These are phyloP conservation scores for Chaetomium tenue DNA, from an alignment of 495 filamentous ascomycete species.

Conservation along the genomic window DNA sequence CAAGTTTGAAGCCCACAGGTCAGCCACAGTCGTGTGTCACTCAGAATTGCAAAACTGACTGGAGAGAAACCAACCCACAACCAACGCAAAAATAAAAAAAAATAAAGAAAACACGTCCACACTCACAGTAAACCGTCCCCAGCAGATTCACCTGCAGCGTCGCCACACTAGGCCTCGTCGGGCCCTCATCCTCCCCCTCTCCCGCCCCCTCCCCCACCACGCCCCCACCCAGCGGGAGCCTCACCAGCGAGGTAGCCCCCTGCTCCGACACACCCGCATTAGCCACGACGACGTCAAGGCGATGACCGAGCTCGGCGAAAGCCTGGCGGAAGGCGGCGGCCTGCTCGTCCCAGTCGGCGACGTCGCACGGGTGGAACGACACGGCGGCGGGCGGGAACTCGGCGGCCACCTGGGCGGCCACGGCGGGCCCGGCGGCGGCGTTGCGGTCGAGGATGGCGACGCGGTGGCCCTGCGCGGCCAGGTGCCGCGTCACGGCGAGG, in stretches of 20 bases:
- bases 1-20: background rate
- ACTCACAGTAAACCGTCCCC: slow-evolving; percentile 52
- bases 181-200: slow-evolving; percentile 35
- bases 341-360: slow-evolving; percentile 51
- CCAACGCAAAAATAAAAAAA: too few species aligned
- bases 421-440: slow-evolving; percentile 30
- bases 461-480: slow-evolving; percentile 45
- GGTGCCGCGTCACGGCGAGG: slow-evolving; percentile 48
- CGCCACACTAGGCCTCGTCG: slow-evolving; percentile 41
- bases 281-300: slow-evolving; percentile 54
- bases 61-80: too few species aligned
- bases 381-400: slow-evolving; percentile 41
- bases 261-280: slow-evolving; percentile 57
- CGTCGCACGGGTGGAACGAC: slow-evolving; percentile 48
- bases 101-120: too few species aligned
- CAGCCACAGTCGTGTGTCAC: background rate
- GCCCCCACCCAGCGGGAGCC: slow-evolving; percentile 14
- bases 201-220: slow-evolving; percentile 29
- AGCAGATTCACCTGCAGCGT: slow-evolving; percentile 51
- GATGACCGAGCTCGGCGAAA: slow-evolving; percentile 35
- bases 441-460: slow-evolving; percentile 57
- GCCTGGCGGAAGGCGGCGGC: slow-evolving; percentile 45
- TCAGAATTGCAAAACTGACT: too few species aligned
- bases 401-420: slow-evolving; percentile 34
- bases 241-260: slow-evolving; percentile 35